Percentiles rank a stretch among this genome's conserved stretches.
Conservation (phyloP, 805 yeast species). For the Hanseniaspora valbyensis region DNA sequence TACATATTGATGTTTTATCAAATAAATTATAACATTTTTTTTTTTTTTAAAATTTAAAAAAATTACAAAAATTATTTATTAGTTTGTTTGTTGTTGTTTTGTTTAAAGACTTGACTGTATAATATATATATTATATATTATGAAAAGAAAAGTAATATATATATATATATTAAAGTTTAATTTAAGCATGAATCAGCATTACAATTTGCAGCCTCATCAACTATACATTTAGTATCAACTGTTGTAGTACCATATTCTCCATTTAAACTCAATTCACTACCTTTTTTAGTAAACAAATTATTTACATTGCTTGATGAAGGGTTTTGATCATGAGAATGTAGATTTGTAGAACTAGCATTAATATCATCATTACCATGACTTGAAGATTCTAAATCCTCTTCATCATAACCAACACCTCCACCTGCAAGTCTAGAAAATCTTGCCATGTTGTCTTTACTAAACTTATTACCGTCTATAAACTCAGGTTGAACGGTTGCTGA, state of each 20-base stretch:
- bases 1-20: too few relatives aligned
- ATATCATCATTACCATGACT: slow-evolving; percentile 17
- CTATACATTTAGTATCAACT: slow-evolving; percentile 34
- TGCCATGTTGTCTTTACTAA: slow-evolving; percentile 27
- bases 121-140: too few relatives aligned
- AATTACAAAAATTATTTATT: too few relatives aligned
- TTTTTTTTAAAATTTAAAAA: too few relatives aligned
- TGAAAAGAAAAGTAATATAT: too few relatives aligned
- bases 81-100: too few relatives aligned
- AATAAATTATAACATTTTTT: too few relatives aligned
- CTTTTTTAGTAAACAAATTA: neutral
- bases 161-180: neutral
- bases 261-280: slow-evolving; percentile 16
- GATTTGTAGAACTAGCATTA: slow-evolving; percentile 10
- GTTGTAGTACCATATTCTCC: slow-evolving; percentile 30
- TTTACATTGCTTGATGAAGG: neutral
- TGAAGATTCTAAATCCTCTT: slow-evolving; percentile 7
- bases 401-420: slow-evolving; percentile 22
- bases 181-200: slow-evolving; percentile 35
- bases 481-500: slow-evolving; percentile 96
- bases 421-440: slow-evolving; percentile 29
- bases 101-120: too few relatives aligned
- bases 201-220: slow-evolving; percentile 45
- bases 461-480: slow-evolving; percentile 36
- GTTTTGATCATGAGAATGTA: slow-evolving; percentile 18